phyloP scores from a whole-genome alignment of 2,329 filamentous ascomycete genomes.

The Fusarium tjaetaba region DNA sequence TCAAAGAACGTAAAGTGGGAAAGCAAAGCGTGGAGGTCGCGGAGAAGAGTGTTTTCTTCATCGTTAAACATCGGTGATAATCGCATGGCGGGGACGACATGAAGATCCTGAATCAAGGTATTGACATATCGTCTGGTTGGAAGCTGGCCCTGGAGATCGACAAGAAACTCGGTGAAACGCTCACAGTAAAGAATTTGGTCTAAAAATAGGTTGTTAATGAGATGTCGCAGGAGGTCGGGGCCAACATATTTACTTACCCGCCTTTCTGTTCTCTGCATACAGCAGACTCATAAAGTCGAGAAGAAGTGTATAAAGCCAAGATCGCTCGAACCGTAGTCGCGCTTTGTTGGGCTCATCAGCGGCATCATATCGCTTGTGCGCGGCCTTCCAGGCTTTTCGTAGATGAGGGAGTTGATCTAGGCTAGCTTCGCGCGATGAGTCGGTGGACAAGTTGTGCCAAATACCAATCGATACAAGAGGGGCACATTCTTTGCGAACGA shows the following conservation, averaged over 20 bases:
- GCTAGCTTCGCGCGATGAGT: slow-evolving; percentile 75
- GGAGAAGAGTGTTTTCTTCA: slow-evolving; percentile 78
- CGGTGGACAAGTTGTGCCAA: slow-evolving; percentile 91
- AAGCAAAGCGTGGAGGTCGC: slow-evolving; percentile 83
- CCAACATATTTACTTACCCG: slow-evolving; percentile 49
- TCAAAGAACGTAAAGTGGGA: slow-evolving; percentile 89
- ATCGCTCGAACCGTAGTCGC: slow-evolving; percentile 86
- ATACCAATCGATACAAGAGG: slow-evolving; percentile 93
- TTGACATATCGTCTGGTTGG: slow-evolving; percentile 96
- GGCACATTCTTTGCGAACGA: slow-evolving; percentile 95
- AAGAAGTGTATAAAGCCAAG: slow-evolving; percentile 89
- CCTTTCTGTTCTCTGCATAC: slow-evolving; percentile 64
- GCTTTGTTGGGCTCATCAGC: slow-evolving; percentile 83
- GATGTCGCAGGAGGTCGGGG: not conserved
- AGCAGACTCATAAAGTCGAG: slow-evolving; percentile 83
- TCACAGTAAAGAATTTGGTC: slow-evolving; percentile 87
- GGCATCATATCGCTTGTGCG: slow-evolving; percentile 85
- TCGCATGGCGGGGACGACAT: slow-evolving; percentile 79
- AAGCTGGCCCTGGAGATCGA: slow-evolving; percentile 90
- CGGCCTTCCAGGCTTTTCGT: slow-evolving; percentile 90
- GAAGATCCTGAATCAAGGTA: slow-evolving; percentile 84
- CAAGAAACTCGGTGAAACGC: slow-evolving; percentile 89
- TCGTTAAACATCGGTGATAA: slow-evolving; percentile 82
- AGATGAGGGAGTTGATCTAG: slow-evolving; percentile 79
- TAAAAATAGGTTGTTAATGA: slow-evolving; percentile 39